Evolutionary conservation across 1,284 basidiomycete species (phyloP).

Genomic region (Pseudomicrostroma phylloplanum): DNA sequence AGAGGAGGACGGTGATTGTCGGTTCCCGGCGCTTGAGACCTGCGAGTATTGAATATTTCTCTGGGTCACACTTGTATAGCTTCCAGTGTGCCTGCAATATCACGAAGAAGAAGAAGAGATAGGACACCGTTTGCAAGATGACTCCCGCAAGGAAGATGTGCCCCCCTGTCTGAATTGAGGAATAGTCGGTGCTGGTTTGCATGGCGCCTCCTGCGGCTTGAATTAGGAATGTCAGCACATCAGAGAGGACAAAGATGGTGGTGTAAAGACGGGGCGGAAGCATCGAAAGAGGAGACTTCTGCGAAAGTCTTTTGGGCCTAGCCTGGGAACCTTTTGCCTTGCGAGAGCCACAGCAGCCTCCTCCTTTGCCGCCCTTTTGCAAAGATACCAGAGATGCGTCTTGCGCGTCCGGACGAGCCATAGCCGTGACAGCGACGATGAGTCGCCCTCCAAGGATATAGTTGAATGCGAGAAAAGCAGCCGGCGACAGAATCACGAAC

Average conservation of each 20-base stretch:
- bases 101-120: slow-evolving; percentile 28
- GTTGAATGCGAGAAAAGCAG: slow-evolving; percentile 36
- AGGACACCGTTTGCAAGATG: slow-evolving; percentile 25
- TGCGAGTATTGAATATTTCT: not conserved
- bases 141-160: slow-evolving; percentile 31
- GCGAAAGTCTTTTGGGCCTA: not conserved
- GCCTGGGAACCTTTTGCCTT: not conserved
- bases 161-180: slow-evolving; percentile 16
- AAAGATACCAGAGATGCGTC: not conserved
- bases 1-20: not conserved
- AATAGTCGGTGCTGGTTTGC: slow-evolving; percentile 13
- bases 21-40: not conserved
- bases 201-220: slow-evolving; percentile 24
- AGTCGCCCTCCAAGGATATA: slow-evolving; percentile 35
- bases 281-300: slow-evolving; percentile 9
- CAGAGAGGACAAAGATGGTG: slow-evolving; percentile 30
- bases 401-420: not conserved
- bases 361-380: not conserved
- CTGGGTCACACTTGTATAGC: not conserved
- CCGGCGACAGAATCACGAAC: slow-evolving; percentile 34
- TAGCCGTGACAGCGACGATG: slow-evolving; percentile 21
- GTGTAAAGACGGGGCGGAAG: slow-evolving; percentile 20
- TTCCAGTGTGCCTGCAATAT: slow-evolving; percentile 11
- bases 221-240: slow-evolving; percentile 29
- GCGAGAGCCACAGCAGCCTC: not conserved